Conservation (phyloP, 2,329 filamentous ascomycete genomes). For the Hymenoscyphus fraxineus region DNA sequence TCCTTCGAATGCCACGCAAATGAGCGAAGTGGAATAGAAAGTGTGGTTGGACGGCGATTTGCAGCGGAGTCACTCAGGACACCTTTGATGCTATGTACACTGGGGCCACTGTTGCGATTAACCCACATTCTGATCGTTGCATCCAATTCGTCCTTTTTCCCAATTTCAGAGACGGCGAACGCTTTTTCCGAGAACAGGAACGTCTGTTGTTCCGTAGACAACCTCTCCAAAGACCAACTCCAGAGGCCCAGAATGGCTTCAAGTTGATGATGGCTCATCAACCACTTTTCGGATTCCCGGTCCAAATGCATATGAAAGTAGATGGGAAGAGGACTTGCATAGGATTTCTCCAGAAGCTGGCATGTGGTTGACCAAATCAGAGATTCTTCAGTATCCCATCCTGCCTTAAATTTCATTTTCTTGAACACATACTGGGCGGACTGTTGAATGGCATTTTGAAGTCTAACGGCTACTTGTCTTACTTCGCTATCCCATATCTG, state of each 20-base stretch:
- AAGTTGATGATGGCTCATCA: background rate
- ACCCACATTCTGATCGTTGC: background rate
- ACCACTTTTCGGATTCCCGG: background rate
- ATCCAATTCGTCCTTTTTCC: too few relatives aligned
- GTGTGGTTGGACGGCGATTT: background rate
- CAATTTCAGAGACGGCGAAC: background rate
- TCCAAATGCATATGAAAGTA: background rate
- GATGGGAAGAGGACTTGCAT: background rate
- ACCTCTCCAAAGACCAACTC: background rate
- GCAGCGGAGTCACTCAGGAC: too few relatives aligned
- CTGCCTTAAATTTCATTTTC: background rate
- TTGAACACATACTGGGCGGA: background rate
- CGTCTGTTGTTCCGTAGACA: background rate
- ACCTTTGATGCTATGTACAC: too few relatives aligned
- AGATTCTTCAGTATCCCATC: background rate
- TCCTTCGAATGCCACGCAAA: too few relatives aligned
- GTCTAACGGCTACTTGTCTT: background rate
- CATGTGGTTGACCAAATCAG: background rate
- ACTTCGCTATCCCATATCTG: background rate
- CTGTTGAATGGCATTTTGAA: background rate
- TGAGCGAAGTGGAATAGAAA: background rate
- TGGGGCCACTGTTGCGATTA: too few relatives aligned
- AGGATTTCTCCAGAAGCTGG: background rate
- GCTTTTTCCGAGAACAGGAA: background rate
- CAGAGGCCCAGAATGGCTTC: background rate